Evolutionary conservation across 108 stramenopile genomes (phyloP).

Genomic region (Mayamaea pseudoterrestris): DNA sequence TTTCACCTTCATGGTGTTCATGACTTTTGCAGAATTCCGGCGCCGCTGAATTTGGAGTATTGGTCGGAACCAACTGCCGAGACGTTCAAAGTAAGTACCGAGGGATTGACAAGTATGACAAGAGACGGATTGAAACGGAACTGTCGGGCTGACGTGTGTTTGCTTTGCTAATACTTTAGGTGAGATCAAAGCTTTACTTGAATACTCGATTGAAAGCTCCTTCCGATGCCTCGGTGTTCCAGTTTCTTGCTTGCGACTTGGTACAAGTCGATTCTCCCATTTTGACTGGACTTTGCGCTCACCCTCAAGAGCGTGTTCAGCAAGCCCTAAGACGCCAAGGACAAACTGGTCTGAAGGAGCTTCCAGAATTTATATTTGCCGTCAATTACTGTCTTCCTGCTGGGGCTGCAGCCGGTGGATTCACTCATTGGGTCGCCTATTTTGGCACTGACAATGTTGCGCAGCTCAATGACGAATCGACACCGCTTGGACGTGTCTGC

Average conservation of each 20-base stretch:
- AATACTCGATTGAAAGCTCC: conserved; percentile 46
- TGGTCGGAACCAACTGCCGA: no score
- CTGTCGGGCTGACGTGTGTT: no score
- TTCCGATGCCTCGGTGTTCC: conserved; percentile 61
- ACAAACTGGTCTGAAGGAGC: conserved; percentile 24
- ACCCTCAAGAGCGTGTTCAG: conserved; percentile 79
- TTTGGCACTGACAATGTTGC: conserved; percentile 58
- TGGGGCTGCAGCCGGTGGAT: conserved; percentile 37
- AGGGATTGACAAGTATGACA: no score
- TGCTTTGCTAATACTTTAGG: no score
- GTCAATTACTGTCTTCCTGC: conserved; percentile 61
- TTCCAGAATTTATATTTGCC: conserved; percentile 62
- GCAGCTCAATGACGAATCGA: conserved; percentile 17
- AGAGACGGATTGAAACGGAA: no score
- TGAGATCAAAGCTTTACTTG: conserved; percentile 71
- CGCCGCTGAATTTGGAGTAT: no score
- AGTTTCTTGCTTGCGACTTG: conserved; percentile 69
- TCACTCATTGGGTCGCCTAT: conserved; percentile 66
- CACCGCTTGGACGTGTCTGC: conserved; percentile 54
- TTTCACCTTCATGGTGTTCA: no score
- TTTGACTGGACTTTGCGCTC: conserved; percentile 62
- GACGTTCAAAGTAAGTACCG: no score
- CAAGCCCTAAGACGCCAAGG: conserved; percentile 35
- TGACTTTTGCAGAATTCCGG: no score
- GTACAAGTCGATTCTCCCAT: conserved; percentile 49